These are phyloP conservation scores for Xerocomus brunneocitrinus DNA, from an alignment of 768 basidiomycete species.

Conservation along the genomic window DNA sequence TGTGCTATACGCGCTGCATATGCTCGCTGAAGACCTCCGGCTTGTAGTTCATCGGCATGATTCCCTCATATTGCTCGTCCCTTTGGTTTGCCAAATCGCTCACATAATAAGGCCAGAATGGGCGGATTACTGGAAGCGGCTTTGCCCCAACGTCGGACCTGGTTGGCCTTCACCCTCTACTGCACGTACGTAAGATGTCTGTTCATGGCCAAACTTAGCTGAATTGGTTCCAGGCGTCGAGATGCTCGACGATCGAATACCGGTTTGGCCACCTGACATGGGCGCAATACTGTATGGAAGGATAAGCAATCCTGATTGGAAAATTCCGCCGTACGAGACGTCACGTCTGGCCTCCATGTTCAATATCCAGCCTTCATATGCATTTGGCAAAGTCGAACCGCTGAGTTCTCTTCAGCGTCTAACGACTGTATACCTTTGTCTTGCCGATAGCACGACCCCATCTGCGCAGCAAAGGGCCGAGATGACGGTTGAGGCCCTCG, in stretches of 20 bases:
- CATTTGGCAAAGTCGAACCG: conserved; percentile 61
- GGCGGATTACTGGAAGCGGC: conserved; percentile 89
- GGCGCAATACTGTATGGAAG: conserved; percentile 56
- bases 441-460: conserved; percentile 49
- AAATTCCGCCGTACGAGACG: conserved; percentile 43
- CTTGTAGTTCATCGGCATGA: conserved; percentile 53
- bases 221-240: conserved; percentile 35
- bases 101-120: conserved; percentile 72
- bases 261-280: conserved; percentile 76
- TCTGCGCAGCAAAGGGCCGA: conserved; percentile 64
- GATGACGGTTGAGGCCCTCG: conserved; percentile 53
- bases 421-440: conserved; percentile 50
- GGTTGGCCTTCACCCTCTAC: conserved; percentile 53
- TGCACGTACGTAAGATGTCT: conserved; percentile 17
- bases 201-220: conserved; percentile 1
- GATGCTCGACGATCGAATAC: conserved; percentile 62
- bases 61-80: conserved; percentile 53
- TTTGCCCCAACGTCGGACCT: conserved; percentile 60
- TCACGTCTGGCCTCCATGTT: conserved; percentile 47
- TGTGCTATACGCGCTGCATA: conserved; percentile 71
- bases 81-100: conserved; percentile 60
- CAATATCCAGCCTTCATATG: conserved; percentile 49
- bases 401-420: conserved; percentile 50
- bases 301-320: conserved; percentile 66
- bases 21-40: conserved; percentile 67